Base-by-base conservation (phyloP, 352 stramenopile species). In the Blastocystis sp. region DNA sequence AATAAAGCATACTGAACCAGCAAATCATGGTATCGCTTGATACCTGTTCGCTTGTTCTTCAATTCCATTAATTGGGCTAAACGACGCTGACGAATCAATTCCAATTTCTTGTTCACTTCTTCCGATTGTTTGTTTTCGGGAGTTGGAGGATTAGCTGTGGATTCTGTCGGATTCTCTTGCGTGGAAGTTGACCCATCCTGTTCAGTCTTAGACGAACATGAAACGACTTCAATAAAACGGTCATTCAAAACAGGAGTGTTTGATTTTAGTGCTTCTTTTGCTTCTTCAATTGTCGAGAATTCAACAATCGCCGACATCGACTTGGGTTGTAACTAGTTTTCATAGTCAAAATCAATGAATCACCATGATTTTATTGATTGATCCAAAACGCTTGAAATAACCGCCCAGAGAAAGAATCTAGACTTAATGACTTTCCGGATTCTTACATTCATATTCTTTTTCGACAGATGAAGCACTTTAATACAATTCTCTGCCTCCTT, bases 401-500 rank as follows among this genome's bases (percentile, higher is more conserved):
- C 44, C 51, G 15, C 68, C 27, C 1, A 79, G 68, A 9, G 68
- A 24, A 27, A 79, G 37, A 48, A 79, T 60, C 68, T 79, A 59
- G 4, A 30, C 4, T 44, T 11, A 40, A 79, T 1, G 11, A 27
- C 15, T 13, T 33, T 40, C 22, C 3, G 19, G 7, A 13, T 30
- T 15, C 13, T 35, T 19, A 79, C 68, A 48, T 79, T 60, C 40
- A 58, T 58, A 48, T 79, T 79, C 44, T 79, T 79, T 19, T 60
- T 60, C 5, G 44, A 40, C 24, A 79, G 37, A 35, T 59, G 44
- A 13, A 60, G 24, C 68, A 79, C 68, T 35, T 79, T 79, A 48
- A 79, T 79, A 40, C 68, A 79, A 53, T 79, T 79, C 68, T 79
- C 68, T 30, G n/a, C 9, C 22, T 60, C 42, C 64, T 76, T 79